Evolutionary conservation across 1,284 basidiomycete genomes (phyloP), one percentile per base, ranked within the genome.

Genomic region (Puccinia coronata): DNA sequence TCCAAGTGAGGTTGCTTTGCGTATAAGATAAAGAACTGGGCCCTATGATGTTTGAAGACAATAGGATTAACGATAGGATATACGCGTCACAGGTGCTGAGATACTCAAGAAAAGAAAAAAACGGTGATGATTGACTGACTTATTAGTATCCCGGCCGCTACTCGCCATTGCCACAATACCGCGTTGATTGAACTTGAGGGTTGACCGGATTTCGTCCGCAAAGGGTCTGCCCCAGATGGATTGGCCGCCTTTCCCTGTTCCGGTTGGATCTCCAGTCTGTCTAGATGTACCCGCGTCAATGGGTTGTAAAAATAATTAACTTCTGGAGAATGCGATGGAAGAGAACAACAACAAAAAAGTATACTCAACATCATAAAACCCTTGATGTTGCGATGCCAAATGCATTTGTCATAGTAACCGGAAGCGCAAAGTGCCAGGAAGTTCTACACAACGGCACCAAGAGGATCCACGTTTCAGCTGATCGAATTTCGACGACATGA

Each of bases 151-250:
- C 31, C 92, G 92, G 0, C 96, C 96, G 4, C 92, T 92, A 86
- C 98, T 98, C 74, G 95, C 96, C 94, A 98, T 97, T 34, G 95
- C 95, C n/a, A 97, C 91, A 83, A 97, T 90, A 25, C 95, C 95
- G 83, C 96, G 91, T 77, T 91, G 89, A 87, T 97, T 97, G 88
- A 98, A 98, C 94, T 96, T 95, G 83, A 98, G 88, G 3, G 95
- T 98, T 53, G 93, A 92, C 59, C 94, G 89, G 75, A 96, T 90
- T 88, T 98, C 95, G 85, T 98, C 95, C 18, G 91, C 86, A 84
- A 96, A 98, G 0, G 94, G 91, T 82, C 90, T 90, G 0, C 94
- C 94, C 86, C 87, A 88, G 83, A 94, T 91, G 84, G 91, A 92
- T 86, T 94, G 92, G 25, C 93, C 92, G 51, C 91, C 92, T 83